Evolutionary conservation across 2,329 filamentous ascomycete genomes (phyloP).

Genomic region (Cladosporium sp.): DNA sequence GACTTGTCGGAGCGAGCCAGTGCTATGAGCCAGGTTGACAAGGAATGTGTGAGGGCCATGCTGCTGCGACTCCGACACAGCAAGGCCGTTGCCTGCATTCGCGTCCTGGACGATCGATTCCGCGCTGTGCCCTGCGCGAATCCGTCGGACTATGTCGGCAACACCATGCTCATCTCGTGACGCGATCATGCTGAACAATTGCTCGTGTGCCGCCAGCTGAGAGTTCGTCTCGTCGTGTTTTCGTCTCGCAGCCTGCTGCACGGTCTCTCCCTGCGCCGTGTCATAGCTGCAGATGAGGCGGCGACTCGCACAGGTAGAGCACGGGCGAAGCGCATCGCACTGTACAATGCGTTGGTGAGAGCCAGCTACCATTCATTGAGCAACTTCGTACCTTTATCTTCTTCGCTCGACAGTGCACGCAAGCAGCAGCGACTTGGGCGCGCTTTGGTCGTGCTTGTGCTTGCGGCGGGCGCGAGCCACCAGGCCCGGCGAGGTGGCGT

Average conservation of each 20-base stretch:
- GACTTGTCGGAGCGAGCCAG: conserved; percentile 13
- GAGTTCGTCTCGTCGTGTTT: conserved; percentile 9
- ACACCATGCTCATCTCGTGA: background rate
- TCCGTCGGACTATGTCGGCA: background rate
- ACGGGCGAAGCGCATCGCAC: conserved; percentile 4
- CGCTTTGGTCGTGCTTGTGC: background rate
- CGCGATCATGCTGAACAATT: background rate
- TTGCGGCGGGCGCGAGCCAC: too few species aligned
- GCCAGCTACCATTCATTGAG: background rate
- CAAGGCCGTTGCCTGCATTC: background rate
- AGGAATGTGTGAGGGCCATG: background rate
- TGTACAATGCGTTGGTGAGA: background rate
- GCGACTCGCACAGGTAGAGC: background rate
- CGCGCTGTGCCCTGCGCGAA: background rate
- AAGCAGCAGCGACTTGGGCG: background rate
- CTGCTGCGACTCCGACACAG: background rate
- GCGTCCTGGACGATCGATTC: background rate
- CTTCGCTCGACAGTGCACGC: background rate
- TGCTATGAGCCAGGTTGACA: conserved; percentile 12
- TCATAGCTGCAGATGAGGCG: conserved; percentile 4
- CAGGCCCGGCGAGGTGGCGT: too few species aligned
- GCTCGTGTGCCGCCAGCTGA: background rate
- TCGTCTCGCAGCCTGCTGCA: conserved; percentile 11
- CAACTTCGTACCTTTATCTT: background rate
- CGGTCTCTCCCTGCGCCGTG: conserved; percentile 8